phyloP scores from a whole-genome alignment of 2,329 filamentous ascomycete species.

The Colletotrichum gloeosporioides region DNA sequence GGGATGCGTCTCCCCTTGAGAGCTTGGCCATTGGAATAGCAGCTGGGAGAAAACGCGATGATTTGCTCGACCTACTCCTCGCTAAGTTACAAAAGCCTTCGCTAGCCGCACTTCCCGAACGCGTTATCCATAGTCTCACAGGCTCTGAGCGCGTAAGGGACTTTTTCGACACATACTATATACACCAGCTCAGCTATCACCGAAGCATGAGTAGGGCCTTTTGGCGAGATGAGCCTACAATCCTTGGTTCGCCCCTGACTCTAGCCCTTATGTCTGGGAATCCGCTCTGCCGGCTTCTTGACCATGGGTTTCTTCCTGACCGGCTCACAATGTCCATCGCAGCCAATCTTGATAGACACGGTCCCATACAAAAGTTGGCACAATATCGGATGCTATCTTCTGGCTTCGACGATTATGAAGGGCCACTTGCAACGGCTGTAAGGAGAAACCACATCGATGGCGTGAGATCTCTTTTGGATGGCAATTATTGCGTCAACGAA shows the following conservation, averaged over 20 bases:
- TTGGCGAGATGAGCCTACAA: too few species aligned
- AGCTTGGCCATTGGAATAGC: background rate
- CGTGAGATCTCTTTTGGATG: background rate
- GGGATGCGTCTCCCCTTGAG: background rate
- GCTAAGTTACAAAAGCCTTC: too few species aligned
- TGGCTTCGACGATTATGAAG: too few species aligned
- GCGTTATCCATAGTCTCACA: too few species aligned
- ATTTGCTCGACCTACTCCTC: background rate
- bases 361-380: background rate
- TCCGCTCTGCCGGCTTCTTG: background rate
- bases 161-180: too few species aligned
- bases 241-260: background rate
- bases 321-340: background rate
- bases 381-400: background rate
- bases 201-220: too few species aligned
- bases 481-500: background rate
- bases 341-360: background rate
- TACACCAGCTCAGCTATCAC: too few species aligned
- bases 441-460: fast-evolving
- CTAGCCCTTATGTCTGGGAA: background rate
- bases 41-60: background rate
- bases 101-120: too few species aligned
- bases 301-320: background rate
- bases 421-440: background rate
- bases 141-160: too few species aligned